Conservation (phyloP, 2,329 filamentous ascomycete genomes). For the Seiridium unicorne region DNA sequence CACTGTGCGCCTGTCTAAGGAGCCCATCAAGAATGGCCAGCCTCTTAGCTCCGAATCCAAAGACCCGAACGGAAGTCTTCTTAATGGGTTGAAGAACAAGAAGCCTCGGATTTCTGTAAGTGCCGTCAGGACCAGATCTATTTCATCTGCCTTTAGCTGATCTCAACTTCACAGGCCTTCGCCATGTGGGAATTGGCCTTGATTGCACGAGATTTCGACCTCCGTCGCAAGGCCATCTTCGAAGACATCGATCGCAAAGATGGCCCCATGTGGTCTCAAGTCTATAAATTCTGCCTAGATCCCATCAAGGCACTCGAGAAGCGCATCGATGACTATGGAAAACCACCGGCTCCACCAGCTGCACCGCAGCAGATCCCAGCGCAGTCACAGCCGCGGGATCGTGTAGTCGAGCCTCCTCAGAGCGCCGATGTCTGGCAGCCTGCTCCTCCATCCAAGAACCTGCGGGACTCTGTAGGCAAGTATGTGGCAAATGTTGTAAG, state of each 20-base stretch:
- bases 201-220: constrained; percentile 72
- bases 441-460: constrained; percentile 32
- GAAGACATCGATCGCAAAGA: constrained; percentile 82
- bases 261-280: constrained; percentile 78
- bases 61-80: constrained; percentile 85
- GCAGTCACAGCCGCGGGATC: constrained; percentile 27
- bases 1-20: constrained; percentile 74
- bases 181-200: constrained; percentile 88
- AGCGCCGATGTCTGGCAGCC: constrained; percentile 45
- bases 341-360: constrained; percentile 36
- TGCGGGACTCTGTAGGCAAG: constrained; percentile 44
- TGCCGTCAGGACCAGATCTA: neutral
- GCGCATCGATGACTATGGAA: constrained; percentile 64
- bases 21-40: constrained; percentile 79
- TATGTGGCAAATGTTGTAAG: constrained; percentile 40
- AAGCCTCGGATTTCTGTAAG: constrained; percentile 72
- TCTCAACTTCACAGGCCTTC: constrained; percentile 54
- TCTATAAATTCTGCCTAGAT: constrained; percentile 67
- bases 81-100: constrained; percentile 81
- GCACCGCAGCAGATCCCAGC: constrained; percentile 19
- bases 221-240: constrained; percentile 77
- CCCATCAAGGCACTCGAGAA: constrained; percentile 65
- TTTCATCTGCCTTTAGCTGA: neutral
- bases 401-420: constrained; percentile 37
- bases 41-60: constrained; percentile 83